Conservation (phyloP, 306 rosid genomes). For the Aeschynomene evenia region DNA sequence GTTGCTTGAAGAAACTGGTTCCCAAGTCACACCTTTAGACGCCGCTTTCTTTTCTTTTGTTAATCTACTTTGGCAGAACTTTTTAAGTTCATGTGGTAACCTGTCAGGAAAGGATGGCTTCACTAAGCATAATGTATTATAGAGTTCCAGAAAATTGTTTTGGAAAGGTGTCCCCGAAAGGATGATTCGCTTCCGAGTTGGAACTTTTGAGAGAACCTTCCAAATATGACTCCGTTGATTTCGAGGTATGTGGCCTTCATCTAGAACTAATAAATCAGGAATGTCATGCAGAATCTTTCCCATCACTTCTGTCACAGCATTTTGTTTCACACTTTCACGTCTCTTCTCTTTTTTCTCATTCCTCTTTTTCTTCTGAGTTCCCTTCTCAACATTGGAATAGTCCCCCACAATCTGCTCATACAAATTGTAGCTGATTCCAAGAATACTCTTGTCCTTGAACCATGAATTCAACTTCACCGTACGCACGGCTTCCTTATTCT, state of each 20-base stretch:
- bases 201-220: constrained; percentile 25
- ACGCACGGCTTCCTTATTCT: background rate
- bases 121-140: constrained; percentile 32
- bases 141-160: constrained; percentile 39
- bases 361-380: background rate
- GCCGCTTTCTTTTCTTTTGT: background rate
- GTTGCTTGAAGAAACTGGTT: background rate
- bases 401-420: constrained; percentile 33
- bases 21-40: background rate
- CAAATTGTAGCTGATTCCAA: constrained; percentile 38
- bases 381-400: background rate
- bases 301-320: background rate
- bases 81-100: constrained; percentile 24
- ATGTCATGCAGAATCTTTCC: constrained; percentile 25
- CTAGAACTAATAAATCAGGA: constrained; percentile 44
- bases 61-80: constrained; percentile 31
- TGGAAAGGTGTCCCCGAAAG: constrained; percentile 52
- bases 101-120: constrained; percentile 34
- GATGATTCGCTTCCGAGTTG: constrained; percentile 29
- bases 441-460: constrained; percentile 34
- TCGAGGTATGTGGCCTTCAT: constrained; percentile 48
- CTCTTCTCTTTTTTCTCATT: background rate
- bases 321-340: background rate
- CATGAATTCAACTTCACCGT: constrained; percentile 37
- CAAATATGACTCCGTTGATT: constrained; percentile 30